These are phyloP conservation scores for Scleroderma bovista DNA, from an alignment of 768 basidiomycete species.

Conservation along the genomic window DNA sequence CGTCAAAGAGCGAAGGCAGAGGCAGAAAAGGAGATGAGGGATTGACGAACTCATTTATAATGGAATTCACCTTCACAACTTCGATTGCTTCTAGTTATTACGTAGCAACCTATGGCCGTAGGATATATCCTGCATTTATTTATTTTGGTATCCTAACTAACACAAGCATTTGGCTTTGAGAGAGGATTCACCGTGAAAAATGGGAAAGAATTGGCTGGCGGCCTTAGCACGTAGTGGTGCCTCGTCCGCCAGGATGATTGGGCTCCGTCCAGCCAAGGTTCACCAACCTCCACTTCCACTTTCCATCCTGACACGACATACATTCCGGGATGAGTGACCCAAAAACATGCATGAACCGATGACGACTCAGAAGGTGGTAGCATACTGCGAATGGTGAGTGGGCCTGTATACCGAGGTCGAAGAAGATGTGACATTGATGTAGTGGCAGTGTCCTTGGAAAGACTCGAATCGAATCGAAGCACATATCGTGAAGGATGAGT, in stretches of 20 bases:
- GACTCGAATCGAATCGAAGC: conserved; percentile 39
- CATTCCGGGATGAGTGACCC: conserved; percentile 56
- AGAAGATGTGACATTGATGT: conserved; percentile 13
- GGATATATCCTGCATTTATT: conserved; percentile 10
- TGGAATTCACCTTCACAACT: no score
- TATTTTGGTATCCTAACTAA: neutral
- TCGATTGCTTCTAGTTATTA: neutral
- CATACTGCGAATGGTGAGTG: conserved; percentile 58
- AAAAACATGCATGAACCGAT: conserved; percentile 47
- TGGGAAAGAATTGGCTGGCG: conserved; percentile 22
- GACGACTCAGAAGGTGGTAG: conserved; percentile 45
- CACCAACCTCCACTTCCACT: conserved; percentile 59
- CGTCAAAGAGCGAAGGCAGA: conserved; percentile 20
- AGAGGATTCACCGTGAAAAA: conserved; percentile 31
- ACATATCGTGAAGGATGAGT: conserved; percentile 54
- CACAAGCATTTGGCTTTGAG: neutral
- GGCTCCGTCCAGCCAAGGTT: conserved; percentile 17
- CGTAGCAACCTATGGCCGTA: neutral
- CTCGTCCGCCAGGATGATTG: conserved; percentile 29
- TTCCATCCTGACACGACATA: conserved; percentile 66
- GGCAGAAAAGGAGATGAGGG: conserved; percentile 9
- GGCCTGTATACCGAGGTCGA: conserved; percentile 56
- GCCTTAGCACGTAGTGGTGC: conserved; percentile 37
- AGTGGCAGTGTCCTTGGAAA: conserved; percentile 6
- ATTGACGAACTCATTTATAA: no score